Evolutionary conservation across 225 moss, liverwort and hornwort genomes (phyloP), one percentile per base, ranked within the genome.

Genomic region (Bryoerythrophyllum caledonicum): DNA sequence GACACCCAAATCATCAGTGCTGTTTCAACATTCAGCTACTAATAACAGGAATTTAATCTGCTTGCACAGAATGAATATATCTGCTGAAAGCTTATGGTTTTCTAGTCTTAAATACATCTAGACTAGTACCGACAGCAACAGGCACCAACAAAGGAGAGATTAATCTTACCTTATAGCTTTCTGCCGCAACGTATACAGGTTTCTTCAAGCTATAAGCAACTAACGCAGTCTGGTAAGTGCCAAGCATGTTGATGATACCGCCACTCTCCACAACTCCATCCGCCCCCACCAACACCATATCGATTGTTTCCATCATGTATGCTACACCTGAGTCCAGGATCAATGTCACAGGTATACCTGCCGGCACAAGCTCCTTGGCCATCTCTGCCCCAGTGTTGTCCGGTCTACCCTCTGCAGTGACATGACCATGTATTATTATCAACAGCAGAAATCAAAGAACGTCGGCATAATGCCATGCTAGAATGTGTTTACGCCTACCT

Each of bases 181-280:
- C 94, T 40, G 94, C 94, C 48, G 94, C 94, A 53, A 94, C 91
- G 72, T 91, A 94, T 44, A 94, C 94, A 81, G 94, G 94, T 77
- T 94, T 94, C 71, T 87, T 90, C 91, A 94, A 86, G 74, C 86
- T 88, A 16, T 82, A 76, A 46, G 94, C 94, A 41, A 91, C 91
- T 73, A 94, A 79, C 1, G 94, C 94, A 40, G 84, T 85, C 84
- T 94, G 94, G 73, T 88, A 94, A 34, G 94, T 94, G 67, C 94
- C 94, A 41, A 94, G 90, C 63, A 83, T 80, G 58, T 90, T 94
- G 71, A 94, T 94, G 25, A 94, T 87, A 56, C 94, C 94, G 56
- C 94, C 94, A 76, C 93, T 94, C 81, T 94, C 93, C 12, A 94
- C 93, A 49, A 94, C 94, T 30, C 94, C 94, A 78, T 91, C 91